Conservation (phyloP, 768 basidiomycete genomes). For the Leucocoprinus sp. region DNA sequence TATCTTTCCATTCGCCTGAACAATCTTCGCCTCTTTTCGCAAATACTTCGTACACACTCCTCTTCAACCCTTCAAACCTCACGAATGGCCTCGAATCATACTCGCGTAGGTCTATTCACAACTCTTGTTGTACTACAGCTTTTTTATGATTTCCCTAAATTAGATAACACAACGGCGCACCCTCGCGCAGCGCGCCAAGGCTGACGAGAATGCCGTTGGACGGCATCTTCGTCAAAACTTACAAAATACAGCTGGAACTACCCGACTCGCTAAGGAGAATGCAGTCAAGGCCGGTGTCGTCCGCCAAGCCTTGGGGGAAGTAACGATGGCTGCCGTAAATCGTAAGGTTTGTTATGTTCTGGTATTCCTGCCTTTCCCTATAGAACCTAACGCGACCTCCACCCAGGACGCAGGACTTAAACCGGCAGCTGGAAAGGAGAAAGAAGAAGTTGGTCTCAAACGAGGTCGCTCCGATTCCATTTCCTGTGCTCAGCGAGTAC, state of each 20-base stretch:
- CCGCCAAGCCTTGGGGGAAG: slow-evolving; percentile 74
- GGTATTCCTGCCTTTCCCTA: neutral
- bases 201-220: slow-evolving; percentile 71
- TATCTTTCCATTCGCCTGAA: slow-evolving; percentile 20
- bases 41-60: slow-evolving; percentile 17
- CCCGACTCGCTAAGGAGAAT: slow-evolving; percentile 44
- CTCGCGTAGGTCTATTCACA: slow-evolving; percentile 39
- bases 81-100: slow-evolving; percentile 55
- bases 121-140: slow-evolving; percentile 6
- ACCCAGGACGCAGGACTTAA: slow-evolving; percentile 42
- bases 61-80: slow-evolving; percentile 14
- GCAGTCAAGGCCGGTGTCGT: slow-evolving; percentile 46
- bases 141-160: slow-evolving; percentile 2
- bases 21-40: slow-evolving; percentile 19
- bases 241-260: slow-evolving; percentile 36
- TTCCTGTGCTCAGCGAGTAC: slow-evolving; percentile 60
- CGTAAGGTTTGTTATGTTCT: slow-evolving; percentile 48
- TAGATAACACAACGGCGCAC: slow-evolving; percentile 66
- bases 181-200: slow-evolving; percentile 58
- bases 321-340: slow-evolving; percentile 70
- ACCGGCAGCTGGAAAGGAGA: slow-evolving; percentile 47
- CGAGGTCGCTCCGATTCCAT: slow-evolving; percentile 61
- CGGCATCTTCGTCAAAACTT: slow-evolving; percentile 60
- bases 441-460: slow-evolving; percentile 57
- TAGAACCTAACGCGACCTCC: neutral